A percentile compares a stretch with the other conserved stretches of the same genome.
Conservation (phyloP, 257 asterid species). For the Solanum sitiens region DNA sequence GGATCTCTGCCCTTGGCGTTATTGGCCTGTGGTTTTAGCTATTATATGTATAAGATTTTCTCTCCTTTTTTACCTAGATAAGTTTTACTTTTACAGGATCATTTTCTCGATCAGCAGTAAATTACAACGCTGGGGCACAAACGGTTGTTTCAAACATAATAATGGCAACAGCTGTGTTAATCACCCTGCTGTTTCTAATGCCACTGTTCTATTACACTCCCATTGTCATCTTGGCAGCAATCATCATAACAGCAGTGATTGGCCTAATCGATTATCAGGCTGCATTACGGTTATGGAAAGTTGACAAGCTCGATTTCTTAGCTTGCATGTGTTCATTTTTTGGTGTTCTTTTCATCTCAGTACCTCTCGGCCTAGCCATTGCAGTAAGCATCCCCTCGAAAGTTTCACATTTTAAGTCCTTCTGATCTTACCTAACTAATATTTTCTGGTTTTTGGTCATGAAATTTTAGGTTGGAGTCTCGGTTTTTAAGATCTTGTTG, state of each 20-base stretch:
- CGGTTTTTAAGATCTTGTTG: constrained; percentile 82
- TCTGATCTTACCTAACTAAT: neutral
- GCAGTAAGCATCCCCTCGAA: constrained; percentile 44
- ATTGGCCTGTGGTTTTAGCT: neutral
- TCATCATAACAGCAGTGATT: constrained; percentile 81
- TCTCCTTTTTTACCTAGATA: neutral
- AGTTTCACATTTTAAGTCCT: neutral
- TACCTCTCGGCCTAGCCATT: constrained; percentile 86
- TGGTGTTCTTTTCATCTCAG: constrained; percentile 94
- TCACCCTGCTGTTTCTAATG: constrained; percentile 80
- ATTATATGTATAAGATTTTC: neutral
- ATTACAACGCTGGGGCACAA: constrained; percentile 85
- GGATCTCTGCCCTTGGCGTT: neutral
- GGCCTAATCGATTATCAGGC: constrained; percentile 80
- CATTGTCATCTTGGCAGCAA: constrained; percentile 71
- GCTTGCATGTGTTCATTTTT: constrained; percentile 79
- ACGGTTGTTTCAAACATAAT: constrained; percentile 73
- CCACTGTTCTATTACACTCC: constrained; percentile 89
- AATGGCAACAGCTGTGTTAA: constrained; percentile 73
- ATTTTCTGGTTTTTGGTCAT: neutral
- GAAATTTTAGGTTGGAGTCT: constrained; percentile 66
- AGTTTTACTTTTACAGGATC: constrained; percentile 42
- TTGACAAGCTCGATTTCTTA: constrained; percentile 83
- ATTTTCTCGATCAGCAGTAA: constrained; percentile 92
- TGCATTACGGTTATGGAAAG: constrained; percentile 71